Base-by-base conservation (phyloP, 2,329 filamentous ascomycete species). In the Zymoseptoria crescenta region DNA sequence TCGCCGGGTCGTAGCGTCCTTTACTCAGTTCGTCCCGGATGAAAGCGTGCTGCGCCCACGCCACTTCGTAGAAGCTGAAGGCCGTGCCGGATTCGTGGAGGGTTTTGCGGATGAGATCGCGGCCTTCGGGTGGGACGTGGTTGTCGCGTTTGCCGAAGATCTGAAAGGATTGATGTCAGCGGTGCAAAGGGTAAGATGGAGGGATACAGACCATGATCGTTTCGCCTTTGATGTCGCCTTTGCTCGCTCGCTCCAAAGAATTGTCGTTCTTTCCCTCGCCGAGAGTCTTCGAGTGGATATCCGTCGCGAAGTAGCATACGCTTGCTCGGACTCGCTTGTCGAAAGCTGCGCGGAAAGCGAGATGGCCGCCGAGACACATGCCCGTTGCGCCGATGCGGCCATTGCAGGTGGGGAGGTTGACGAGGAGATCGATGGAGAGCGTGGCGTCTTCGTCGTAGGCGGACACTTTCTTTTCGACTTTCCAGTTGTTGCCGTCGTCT, bases 41-140 rank as follows among this genome's bases (percentile, higher is more conserved):
- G 72, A 96, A 96, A 4, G 92, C 92, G 77, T 96, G 92, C 74
- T 96, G 92, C 3, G 92, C 91, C 85, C 90, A 93, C n/a, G 90
- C 89, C 64, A 89, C 85, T 76, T 96, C 92, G 75, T 94, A 91
- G 73, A 90, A 96, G 70, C 84, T 87, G 69, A 93, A 92, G 8
- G 82, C 79, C 4, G 87, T 82, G 8, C 87, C 87, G 5, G 86
- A 84, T 21, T 90, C 89, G 67, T 92, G 85, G 67, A 96, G 79
- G 62, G 90, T 92, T 72, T 84, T 84, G 59, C 91, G 84, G 72
- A 96, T 94, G 65, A 95, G 75, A 74, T 96, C 91, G 19, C 92
- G 82, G 1, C 92, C 92, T 49, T 83, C 83, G 45, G 90, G 85
- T 1, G 91, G 90, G 13, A 96, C 91, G 73, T 96, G 92, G 59